phyloP scores from a whole-genome alignment of 2,329 filamentous ascomycete species.

The Akanthomyces dipterigenus region DNA sequence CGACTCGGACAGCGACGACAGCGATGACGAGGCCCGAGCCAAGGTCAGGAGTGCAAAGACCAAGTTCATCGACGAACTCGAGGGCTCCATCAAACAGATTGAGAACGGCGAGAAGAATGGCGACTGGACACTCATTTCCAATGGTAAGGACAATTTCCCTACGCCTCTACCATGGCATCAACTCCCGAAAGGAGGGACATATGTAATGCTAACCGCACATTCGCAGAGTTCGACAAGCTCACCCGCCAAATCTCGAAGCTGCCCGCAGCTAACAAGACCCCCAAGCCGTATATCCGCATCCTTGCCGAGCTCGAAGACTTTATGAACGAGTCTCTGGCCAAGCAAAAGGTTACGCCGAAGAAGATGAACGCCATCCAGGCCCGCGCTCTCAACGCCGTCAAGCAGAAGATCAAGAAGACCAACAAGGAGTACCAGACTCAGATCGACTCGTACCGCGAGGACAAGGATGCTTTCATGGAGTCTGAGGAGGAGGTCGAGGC shows the following conservation, averaged over 20 bases:
- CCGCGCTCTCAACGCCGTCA: constrained; percentile 90
- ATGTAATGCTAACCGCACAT: constrained; percentile 16
- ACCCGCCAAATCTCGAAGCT: constrained; percentile 81
- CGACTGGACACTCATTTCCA: constrained; percentile 90
- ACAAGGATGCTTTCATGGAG: constrained; percentile 84
- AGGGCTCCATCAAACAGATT: constrained; percentile 81
- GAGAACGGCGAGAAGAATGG: constrained; percentile 97
- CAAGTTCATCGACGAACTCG: constrained; percentile 91
- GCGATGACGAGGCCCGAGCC: constrained; percentile 77
- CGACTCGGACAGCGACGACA: constrained; percentile 69
- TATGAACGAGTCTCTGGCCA: constrained; percentile 87
- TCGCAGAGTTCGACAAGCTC: constrained; percentile 84
- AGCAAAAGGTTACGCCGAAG: constrained; percentile 93
- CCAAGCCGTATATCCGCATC: constrained; percentile 88
- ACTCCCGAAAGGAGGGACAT: not conserved
- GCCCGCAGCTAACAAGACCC: constrained; percentile 66
- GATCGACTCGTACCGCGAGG: constrained; percentile 77
- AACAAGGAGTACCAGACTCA: constrained; percentile 89
- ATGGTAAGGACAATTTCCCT: constrained; percentile 50
- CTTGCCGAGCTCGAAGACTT: constrained; percentile 90
- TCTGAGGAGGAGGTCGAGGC: constrained; percentile 58
- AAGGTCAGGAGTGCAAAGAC: constrained; percentile 97
- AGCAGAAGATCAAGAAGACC: constrained; percentile 98
- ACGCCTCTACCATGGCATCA: not conserved
- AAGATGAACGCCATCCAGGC: constrained; percentile 98